Base-by-base conservation (phyloP, 805 yeast species). In the Cephaloascus albidus region DNA sequence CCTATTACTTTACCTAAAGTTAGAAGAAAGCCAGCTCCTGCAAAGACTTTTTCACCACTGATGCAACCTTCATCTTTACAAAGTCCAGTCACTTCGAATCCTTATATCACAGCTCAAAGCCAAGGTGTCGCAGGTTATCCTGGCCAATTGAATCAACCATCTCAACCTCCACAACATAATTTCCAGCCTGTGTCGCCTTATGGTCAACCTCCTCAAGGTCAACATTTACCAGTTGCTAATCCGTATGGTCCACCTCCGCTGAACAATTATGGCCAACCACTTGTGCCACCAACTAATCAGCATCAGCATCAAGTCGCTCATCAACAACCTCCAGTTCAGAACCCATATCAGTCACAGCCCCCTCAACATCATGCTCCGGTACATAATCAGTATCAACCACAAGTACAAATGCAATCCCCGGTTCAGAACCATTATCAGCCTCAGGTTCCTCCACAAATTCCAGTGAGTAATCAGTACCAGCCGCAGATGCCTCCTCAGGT, bases 1-100 rank as follows among this genome's bases (percentile, higher is more conserved):
- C 85, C 85, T 3, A 46, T 70, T 39, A 8, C 15, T 5, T 23
- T 48, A 3, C 58, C 61, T 8, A 56, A 53, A 20, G 43, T 47
- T 17, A 52, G 55, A 44, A 39, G 19, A 27, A 34, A 10, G 18
- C 38, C 47, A 42, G 32, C 32, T 10, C 38, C 47, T 40, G 32
- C 32, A 5, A 17, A 28, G 18, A 37, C 33, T 35, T 18, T 41
- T 20, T 40, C 28, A 12, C 32, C 52, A 27, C 52, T 42, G 36
- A 55, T 50, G 38, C 55, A 57, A 3, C 54, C 53, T 38, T 54
- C 44, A 17, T 36, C 35, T 2, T 34, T 42, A 15, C 15, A 31
- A 16, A 14, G 8, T 14, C 33, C 6, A 8, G 8, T 15, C 33
- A 8, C 33, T 31, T 8, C 33, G 14, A n/a, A 16, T 16, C 8